phyloP scores from a whole-genome alignment of 169 alveolate species.

The Blepharisma undulans region DNA sequence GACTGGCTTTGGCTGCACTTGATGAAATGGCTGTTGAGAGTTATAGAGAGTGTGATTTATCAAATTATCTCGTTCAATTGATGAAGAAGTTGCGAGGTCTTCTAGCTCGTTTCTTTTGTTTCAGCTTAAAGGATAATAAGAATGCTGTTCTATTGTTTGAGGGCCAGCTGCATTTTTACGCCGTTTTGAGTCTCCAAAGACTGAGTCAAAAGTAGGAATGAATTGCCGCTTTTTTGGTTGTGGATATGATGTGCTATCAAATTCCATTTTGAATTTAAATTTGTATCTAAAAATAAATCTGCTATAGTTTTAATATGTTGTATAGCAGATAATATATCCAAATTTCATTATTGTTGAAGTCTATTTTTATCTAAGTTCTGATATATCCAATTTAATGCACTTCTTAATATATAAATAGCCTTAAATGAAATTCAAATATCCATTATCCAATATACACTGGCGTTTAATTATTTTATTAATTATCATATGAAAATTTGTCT shows the following conservation, averaged over 20 bases:
- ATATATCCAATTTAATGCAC: no score
- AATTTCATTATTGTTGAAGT: no score
- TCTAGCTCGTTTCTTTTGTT: background rate
- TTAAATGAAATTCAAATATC: no score
- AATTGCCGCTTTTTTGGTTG: constrained; percentile 11
- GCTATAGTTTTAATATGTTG: no score
- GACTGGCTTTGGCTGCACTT: background rate
- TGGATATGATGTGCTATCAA: background rate
- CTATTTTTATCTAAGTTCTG: no score
- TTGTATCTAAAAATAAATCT: no score
- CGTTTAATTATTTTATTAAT: no score
- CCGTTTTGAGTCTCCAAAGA: background rate
- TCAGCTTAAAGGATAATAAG: background rate
- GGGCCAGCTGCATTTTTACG: background rate
- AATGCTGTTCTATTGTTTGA: background rate
- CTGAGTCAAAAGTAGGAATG: background rate
- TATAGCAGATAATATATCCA: no score
- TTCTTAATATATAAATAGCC: no score
- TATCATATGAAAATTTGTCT: no score
- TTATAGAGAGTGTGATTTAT: background rate
- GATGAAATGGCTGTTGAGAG: background rate
- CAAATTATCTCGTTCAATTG: background rate
- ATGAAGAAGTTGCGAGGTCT: background rate
- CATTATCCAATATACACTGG: no score
- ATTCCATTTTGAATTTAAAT: background rate